These are phyloP conservation scores for Auxenochlorella pyrenoidosa DNA, from an alignment of 139 green algal species.

Conservation along the genomic window DNA sequence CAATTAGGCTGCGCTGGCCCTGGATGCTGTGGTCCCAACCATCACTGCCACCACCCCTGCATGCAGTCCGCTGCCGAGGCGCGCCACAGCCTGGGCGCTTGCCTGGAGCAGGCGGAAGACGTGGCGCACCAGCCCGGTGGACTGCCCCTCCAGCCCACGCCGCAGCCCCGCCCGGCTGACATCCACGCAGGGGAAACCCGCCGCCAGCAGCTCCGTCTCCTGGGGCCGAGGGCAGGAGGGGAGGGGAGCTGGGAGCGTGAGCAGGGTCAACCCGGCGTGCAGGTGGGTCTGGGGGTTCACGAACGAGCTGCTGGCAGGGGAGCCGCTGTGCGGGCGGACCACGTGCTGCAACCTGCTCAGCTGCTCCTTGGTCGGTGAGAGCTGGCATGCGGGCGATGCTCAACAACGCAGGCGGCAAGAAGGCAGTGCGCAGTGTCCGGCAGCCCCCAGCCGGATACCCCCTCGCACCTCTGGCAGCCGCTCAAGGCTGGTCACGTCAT, in stretches of 20 bases:
- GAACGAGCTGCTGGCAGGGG: not conserved
- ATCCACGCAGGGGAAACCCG: conserved; percentile 93
- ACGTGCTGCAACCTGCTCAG: no score
- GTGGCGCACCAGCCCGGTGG: conserved; percentile 81
- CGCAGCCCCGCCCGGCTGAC: conserved; percentile 77
- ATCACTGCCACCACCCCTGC: no score
- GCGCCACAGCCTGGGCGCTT: not conserved
- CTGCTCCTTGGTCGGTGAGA: no score
- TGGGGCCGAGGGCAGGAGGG: not conserved
- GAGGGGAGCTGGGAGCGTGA: not conserved
- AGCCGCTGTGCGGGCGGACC: not conserved
- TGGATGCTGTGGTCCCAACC: no score
- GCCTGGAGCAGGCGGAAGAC: conserved; percentile 79
- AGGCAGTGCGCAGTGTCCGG: no score
- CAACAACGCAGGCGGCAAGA: no score
- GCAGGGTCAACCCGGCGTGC: not conserved
- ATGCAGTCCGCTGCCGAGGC: not conserved
- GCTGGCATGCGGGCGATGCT: no score
- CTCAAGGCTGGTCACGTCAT: conserved; percentile 42
- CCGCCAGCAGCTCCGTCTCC: conserved; percentile 84
- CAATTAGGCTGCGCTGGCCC: no score
- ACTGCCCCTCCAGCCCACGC: conserved; percentile 72
- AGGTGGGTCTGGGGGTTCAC: no score
- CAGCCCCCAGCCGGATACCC: no score
- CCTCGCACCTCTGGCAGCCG: conserved; percentile 38